Conservation (phyloP, 2,329 filamentous ascomycete genomes). For the Botryotinia narcissicola region DNA sequence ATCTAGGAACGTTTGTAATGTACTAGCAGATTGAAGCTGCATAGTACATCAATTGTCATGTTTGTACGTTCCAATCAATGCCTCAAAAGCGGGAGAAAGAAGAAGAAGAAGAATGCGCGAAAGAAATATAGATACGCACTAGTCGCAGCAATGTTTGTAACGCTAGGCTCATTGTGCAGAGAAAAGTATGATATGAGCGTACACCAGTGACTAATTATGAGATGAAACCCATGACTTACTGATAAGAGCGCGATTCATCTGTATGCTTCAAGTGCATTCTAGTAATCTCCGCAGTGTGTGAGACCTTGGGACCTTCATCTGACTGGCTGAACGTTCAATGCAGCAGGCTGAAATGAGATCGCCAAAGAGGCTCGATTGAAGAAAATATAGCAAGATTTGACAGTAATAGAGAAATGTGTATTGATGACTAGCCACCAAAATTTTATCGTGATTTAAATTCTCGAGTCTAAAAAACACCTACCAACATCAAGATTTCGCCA, state of each 20-base stretch:
- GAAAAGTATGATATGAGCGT: not conserved
- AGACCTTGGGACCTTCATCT: not conserved
- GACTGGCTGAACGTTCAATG: not conserved
- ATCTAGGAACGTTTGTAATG: conserved; percentile 51
- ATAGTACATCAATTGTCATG: conserved; percentile 38
- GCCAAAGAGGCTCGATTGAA: not conserved
- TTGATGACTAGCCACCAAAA: not conserved
- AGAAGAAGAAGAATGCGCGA: no score
- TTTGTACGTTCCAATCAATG: conserved; percentile 14
- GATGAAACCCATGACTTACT: not conserved
- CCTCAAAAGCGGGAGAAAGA: not conserved
- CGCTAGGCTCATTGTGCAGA: not conserved
- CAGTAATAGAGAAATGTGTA: not conserved
- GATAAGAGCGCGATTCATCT: no score
- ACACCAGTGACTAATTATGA: not conserved
- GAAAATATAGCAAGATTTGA: not conserved
- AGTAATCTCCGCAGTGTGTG: no score
- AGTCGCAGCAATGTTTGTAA: not conserved
- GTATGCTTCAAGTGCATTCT: not conserved
- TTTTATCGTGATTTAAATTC: conserved; percentile 5
- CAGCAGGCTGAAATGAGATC: not conserved
- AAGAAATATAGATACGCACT: not conserved
- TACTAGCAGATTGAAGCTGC: conserved; percentile 53
- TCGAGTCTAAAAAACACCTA: conserved; percentile 16
- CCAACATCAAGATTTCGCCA: conserved; percentile 44